These are phyloP conservation scores for Cyanidium caldarium DNA, from an alignment of 23 red algal species.

Conservation along the genomic window DNA sequence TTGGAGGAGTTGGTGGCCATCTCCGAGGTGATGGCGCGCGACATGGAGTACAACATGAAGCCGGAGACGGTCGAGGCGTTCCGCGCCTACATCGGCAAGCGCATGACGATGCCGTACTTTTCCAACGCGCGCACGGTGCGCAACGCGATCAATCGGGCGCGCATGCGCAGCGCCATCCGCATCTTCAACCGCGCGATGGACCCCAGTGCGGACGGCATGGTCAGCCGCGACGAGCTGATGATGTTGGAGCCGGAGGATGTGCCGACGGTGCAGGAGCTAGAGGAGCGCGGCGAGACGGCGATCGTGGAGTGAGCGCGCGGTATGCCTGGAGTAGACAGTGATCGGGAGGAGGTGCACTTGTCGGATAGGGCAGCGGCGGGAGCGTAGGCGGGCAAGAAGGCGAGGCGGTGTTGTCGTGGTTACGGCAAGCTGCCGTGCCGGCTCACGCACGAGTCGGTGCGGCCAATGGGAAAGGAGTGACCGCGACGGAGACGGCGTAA, in stretches of 20 bases:
- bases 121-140: slow-evolving; percentile 96
- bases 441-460: no score
- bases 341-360: no score
- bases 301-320: slow-evolving; percentile 68
- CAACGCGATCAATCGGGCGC: slow-evolving; percentile 82
- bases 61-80: slow-evolving; percentile 28
- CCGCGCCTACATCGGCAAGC: slow-evolving; percentile 70
- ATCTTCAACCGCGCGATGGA: slow-evolving; percentile 81
- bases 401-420: no score
- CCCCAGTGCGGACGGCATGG: slow-evolving; percentile 22
- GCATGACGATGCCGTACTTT: slow-evolving; percentile 98
- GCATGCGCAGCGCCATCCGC: slow-evolving; percentile 92
- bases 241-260: slow-evolving; percentile 60
- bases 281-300: slow-evolving; percentile 31
- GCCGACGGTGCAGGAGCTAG: slow-evolving; percentile 59
- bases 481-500: no score
- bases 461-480: no score
- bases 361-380: no score
- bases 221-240: slow-evolving; percentile 66
- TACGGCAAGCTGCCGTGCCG: no score
- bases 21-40: slow-evolving; percentile 53
- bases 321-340: no score
- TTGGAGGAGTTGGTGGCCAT: slow-evolving; percentile 82
- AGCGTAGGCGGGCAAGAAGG: no score
- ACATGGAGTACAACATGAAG: slow-evolving; percentile 57